These are phyloP conservation scores for Penicillium sp. DNA, from an alignment of 2,329 filamentous ascomycete genomes.

Conservation along the genomic window DNA sequence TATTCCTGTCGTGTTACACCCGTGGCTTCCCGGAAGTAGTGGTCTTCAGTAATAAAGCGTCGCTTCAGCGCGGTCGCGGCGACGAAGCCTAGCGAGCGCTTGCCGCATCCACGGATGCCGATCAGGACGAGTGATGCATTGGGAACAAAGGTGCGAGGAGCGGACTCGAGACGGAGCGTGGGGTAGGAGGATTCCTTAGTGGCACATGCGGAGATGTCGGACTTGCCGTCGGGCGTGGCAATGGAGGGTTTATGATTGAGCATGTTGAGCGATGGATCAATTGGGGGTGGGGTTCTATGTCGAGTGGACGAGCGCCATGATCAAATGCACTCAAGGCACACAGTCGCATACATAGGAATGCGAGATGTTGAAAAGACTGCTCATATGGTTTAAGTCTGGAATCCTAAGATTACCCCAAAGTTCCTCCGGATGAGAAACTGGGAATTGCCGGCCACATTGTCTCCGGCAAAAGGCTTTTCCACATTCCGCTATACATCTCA, in stretches of 20 bases:
- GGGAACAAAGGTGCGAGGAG: slow-evolving; percentile 31
- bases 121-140: slow-evolving; percentile 44
- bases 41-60: slow-evolving; percentile 46
- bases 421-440: neutral
- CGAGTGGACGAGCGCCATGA: slow-evolving; percentile 2
- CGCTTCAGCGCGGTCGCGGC: slow-evolving; percentile 44
- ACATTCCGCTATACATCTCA: too few relatives aligned
- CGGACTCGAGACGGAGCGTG: neutral
- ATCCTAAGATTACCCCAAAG: too few relatives aligned
- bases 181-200: neutral
- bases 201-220: neutral
- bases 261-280: slow-evolving; percentile 1
- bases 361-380: neutral
- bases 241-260: neutral
- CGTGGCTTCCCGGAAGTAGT: slow-evolving; percentile 45
- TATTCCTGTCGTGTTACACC: slow-evolving; percentile 44
- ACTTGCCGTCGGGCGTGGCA: neutral
- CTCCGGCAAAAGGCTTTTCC: neutral
- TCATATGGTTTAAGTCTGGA: neutral
- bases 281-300: neutral
- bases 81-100: slow-evolving; percentile 45
- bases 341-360: neutral
- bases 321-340: neutral
- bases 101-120: slow-evolving; percentile 46
- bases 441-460: neutral